These are phyloP conservation scores for Venturia asperata DNA, from an alignment of 2,329 filamentous ascomycete species.

Conservation along the genomic window DNA sequence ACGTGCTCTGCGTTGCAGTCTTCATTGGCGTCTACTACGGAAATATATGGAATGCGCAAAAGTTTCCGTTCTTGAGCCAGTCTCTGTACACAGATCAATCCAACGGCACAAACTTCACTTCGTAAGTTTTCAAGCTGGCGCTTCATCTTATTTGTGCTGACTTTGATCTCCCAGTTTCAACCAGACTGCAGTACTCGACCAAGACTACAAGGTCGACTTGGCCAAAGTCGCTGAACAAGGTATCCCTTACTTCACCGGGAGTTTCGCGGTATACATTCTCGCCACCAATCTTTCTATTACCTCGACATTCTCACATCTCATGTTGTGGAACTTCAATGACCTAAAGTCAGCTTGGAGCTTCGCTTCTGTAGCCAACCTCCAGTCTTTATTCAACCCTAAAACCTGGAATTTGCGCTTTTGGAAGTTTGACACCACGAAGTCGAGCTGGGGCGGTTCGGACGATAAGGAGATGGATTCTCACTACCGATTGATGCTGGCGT, in stretches of 20 bases:
- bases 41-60: slow-evolving; percentile 19
- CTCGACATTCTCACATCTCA: slow-evolving; percentile 20
- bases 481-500: slow-evolving; percentile 29
- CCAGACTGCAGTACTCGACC: slow-evolving; percentile 20
- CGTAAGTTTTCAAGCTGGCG: neutral
- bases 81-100: slow-evolving; percentile 3
- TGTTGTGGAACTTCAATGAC: slow-evolving; percentile 26
- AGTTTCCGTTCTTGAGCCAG: slow-evolving; percentile 21
- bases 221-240: slow-evolving; percentile 18
- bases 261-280: slow-evolving; percentile 15
- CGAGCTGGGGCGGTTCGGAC: slow-evolving; percentile 20
- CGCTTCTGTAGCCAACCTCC: slow-evolving; percentile 23
- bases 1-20: slow-evolving; percentile 23
- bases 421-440: slow-evolving; percentile 22
- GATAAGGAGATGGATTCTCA: slow-evolving; percentile 28
- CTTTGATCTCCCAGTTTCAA: slow-evolving; percentile 15
- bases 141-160: neutral
- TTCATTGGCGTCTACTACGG: slow-evolving; percentile 20
- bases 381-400: slow-evolving; percentile 21
- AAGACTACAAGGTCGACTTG: slow-evolving; percentile 16
- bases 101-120: neutral
- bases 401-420: slow-evolving; percentile 26
- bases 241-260: slow-evolving; percentile 19
- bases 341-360: slow-evolving; percentile 34
- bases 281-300: slow-evolving; percentile 20